Evolutionary conservation across 2,329 filamentous ascomycete genomes (phyloP), one percentile per base, ranked within the genome.

Genomic region (Colletotrichum sansevieriae): DNA sequence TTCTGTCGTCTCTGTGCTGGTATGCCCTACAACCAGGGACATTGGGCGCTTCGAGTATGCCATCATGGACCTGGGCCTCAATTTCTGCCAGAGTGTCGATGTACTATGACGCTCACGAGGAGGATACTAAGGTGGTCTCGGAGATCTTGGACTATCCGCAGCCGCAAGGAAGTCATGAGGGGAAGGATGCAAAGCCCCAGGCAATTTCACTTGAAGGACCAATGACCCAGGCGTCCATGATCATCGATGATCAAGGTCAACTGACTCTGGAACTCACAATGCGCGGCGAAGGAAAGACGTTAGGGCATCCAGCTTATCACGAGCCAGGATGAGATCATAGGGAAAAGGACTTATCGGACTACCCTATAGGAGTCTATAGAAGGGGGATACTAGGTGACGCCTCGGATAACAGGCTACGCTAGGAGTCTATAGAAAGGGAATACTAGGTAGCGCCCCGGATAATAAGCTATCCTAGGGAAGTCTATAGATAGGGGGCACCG

Each of bases 81-180:
- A 51, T 51, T 1, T n/a, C 47, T n/a, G 20, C 12, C 13, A 8
- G 47, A 29, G 22, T 51, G n/a, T 51, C 47, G 1, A 51, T 51
- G 47, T 51, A 51, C 13, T 51, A 25, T n/a, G 47, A 51, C 18
- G 47, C 47, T 51, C 47, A 51, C 13, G 47, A 51, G 10, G 29
- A 51, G 10, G 47, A 51, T 25, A 51, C 47, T n/a, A 15, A 15
- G 15, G 47, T 25, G 29, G 29, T 51, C 22, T 22, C 47, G 9
- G 47, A 51, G 29, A 25, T 51, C n/a, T 9, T 51, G 22, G 25
- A 51, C 9, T 51, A 51, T 33, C 47, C 47, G 22, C 22, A 51
- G 20, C 47, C 47, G 15, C 29, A 25, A 25, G 22, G 13, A 15
- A 15, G 6, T n/a, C 20, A 33, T 15, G 13, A n/a, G 22, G 5